phyloP scores from a whole-genome alignment of 768 basidiomycete species.

The Leccinum sublutescens region DNA sequence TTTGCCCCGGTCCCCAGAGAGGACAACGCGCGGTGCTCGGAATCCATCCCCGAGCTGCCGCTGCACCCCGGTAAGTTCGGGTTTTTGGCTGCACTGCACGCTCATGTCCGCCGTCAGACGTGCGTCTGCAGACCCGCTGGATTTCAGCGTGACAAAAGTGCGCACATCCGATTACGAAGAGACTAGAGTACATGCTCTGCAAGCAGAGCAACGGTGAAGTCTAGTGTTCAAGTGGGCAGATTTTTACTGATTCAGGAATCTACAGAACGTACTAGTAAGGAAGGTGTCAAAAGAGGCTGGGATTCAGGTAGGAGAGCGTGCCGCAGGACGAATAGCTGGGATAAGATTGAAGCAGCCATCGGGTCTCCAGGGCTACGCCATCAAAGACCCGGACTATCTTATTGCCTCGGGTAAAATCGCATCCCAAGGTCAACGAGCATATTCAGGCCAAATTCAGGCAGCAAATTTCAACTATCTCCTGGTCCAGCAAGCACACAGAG shows the following conservation, averaged over 20 bases:
- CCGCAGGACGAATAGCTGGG: slow-evolving; percentile 46
- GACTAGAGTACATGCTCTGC: slow-evolving; percentile 50
- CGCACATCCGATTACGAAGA: slow-evolving; percentile 70
- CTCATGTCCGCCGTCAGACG: slow-evolving; percentile 57
- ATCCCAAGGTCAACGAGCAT: slow-evolving; percentile 66
- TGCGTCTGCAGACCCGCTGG: slow-evolving; percentile 44
- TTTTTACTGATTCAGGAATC: slow-evolving; percentile 95
- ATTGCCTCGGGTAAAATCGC: slow-evolving; percentile 86
- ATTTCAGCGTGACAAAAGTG: slow-evolving; percentile 52
- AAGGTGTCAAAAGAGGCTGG: slow-evolving; percentile 85
- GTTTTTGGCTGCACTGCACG: slow-evolving; percentile 78
- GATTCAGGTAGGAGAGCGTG: slow-evolving; percentile 64
- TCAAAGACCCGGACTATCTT: slow-evolving; percentile 93
- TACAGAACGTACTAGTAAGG: slow-evolving; percentile 88
- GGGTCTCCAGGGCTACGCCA: slow-evolving; percentile 94
- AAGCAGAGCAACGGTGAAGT: slow-evolving; percentile 43
- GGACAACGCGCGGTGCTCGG: slow-evolving; percentile 20
- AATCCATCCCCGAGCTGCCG: slow-evolving; percentile 66
- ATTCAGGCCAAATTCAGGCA: slow-evolving; percentile 62
- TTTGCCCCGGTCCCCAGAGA: slow-evolving; percentile 40
- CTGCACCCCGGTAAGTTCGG: slow-evolving; percentile 84
- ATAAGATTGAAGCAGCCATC: slow-evolving; percentile 1
- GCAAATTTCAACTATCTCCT: slow-evolving; percentile 45
- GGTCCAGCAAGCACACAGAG: slow-evolving; percentile 33
- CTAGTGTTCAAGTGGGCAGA: slow-evolving; percentile 90